Conservation (phyloP, 1,139 yeast genomes). For the Kodamaea alishanica region DNA sequence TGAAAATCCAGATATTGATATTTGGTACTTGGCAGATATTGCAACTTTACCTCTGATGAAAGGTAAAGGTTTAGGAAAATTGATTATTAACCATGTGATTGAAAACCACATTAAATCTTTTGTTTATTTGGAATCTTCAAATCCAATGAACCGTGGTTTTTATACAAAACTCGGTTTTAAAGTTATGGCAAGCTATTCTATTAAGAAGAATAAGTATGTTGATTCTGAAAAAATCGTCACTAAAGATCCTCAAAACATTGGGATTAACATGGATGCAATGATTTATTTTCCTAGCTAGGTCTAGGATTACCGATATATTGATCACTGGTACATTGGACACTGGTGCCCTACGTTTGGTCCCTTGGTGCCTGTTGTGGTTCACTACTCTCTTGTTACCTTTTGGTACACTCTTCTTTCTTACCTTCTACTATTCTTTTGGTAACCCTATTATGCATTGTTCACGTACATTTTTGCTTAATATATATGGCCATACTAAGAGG, state of each 20-base stretch:
- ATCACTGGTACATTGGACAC: neutral
- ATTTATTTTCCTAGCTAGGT: conserved; percentile 17
- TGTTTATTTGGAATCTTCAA: conserved; percentile 48
- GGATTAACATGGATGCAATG: conserved; percentile 41
- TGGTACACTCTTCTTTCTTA: conserved; percentile 4
- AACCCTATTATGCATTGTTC: conserved; percentile 13
- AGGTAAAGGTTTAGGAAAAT: conserved; percentile 39
- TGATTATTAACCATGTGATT: conserved; percentile 27
- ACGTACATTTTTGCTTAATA: conserved; percentile 19
- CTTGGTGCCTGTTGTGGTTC: neutral
- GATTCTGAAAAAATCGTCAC: conserved; percentile 19
- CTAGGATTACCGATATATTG: no score
- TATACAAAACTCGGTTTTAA: conserved; percentile 49
- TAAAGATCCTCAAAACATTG: conserved; percentile 21
- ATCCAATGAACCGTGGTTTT: conserved; percentile 47
- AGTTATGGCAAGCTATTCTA: conserved; percentile 41
- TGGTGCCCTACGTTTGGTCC: neutral
- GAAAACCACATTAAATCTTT: conserved; percentile 14
- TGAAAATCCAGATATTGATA: conserved; percentile 13
- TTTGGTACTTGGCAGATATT: conserved; percentile 42
- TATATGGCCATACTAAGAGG: conserved; percentile 18
- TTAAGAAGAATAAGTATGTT: conserved; percentile 25
- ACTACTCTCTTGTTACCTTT: conserved; percentile 5
- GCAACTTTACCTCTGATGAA: conserved; percentile 40
- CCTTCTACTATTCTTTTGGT: conserved; percentile 1